phyloP scores from a whole-genome alignment of 805 yeast genomes.

The Starmerella ratchasimensis region DNA sequence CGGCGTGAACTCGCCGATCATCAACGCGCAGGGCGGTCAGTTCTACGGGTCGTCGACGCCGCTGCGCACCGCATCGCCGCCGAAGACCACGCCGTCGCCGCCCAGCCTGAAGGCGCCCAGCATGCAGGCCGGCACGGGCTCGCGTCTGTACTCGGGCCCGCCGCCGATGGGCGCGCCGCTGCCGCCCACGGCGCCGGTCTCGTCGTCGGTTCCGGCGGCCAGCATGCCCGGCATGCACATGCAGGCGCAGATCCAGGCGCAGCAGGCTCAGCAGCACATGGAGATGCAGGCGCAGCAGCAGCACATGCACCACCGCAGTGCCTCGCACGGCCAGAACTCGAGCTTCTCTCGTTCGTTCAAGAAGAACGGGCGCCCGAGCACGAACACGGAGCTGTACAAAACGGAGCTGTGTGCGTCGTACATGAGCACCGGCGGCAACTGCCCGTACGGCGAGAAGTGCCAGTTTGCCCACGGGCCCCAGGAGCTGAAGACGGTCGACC shows the following conservation, averaged over 20 bases:
- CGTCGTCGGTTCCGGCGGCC: not conserved
- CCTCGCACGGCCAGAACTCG: not conserved
- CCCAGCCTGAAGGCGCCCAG: conserved; percentile 12
- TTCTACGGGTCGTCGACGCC: conserved; percentile 3
- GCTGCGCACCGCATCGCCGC: conserved; percentile 2
- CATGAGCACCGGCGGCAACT: conserved; percentile 49
- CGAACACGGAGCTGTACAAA: conserved; percentile 61
- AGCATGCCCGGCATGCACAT: not conserved
- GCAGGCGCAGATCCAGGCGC: conserved; percentile 2
- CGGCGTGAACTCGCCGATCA: too few relatives aligned
- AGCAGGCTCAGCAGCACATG: conserved; percentile 7
- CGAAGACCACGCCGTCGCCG: conserved; percentile 11
- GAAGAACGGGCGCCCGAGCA: conserved; percentile 25
- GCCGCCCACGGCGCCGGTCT: not conserved
- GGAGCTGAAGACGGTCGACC: conserved; percentile 58
- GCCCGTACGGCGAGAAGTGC: conserved; percentile 85
- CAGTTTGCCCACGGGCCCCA: conserved; percentile 85
- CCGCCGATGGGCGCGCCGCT: not conserved
- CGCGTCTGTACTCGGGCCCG: conserved; percentile 4
- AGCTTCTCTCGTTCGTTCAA: conserved; percentile 14
- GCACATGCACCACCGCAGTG: conserved; percentile 7
- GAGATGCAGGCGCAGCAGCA: conserved; percentile 9
- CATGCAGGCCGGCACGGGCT: conserved; percentile 1
- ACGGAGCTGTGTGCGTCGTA: conserved; percentile 80
- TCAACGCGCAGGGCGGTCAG: not conserved